Percentiles rank a stretch among this genome's conserved stretches.
Conservation (phyloP, 129 eudicot genomes). For the Ambrosia artemisiifolia region DNA sequence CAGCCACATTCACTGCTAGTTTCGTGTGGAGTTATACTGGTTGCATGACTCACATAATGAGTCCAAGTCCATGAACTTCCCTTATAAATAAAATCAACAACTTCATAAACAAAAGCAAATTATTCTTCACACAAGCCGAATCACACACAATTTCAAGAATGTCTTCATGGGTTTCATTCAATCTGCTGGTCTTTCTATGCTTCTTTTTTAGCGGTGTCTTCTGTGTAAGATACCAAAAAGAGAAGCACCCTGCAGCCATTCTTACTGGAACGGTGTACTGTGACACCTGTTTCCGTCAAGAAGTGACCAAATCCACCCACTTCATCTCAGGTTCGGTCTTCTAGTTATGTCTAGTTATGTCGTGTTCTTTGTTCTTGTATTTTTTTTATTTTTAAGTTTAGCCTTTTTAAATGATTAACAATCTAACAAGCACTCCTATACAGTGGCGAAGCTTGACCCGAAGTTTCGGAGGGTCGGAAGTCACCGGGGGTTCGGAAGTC, state of each 20-base stretch:
- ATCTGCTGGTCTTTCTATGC: conserved; percentile 32
- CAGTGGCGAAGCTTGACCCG: too few relatives aligned
- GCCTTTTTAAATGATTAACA: too few relatives aligned
- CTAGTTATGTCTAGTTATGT: not conserved
- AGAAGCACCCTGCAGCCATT: conserved; percentile 45
- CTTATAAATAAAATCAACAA: conserved; percentile 17
- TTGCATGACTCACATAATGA: conserved; percentile 62
- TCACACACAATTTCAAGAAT: conserved; percentile 34
- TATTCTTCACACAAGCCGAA: not conserved
- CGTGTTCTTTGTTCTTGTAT: not conserved
- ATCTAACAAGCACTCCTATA: too few relatives aligned
- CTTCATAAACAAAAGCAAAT: too few relatives aligned
- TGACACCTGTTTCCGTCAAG: conserved; percentile 65
- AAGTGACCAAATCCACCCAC: conserved; percentile 48
- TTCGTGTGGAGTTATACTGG: conserved; percentile 70
- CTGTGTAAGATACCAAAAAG: conserved; percentile 33
- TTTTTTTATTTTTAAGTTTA: too few relatives aligned
- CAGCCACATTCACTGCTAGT: conserved; percentile 38
- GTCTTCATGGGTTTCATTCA: conserved; percentile 40
- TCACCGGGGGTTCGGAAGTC: too few relatives aligned
- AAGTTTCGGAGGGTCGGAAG: too few relatives aligned
- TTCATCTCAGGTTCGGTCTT: conserved; percentile 65
- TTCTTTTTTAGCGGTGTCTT: conserved; percentile 30
- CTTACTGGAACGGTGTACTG: conserved; percentile 82
- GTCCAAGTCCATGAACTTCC: conserved; percentile 20